Conservation (phyloP, 2,329 filamentous ascomycete genomes). For the Fusarium aywerte region DNA sequence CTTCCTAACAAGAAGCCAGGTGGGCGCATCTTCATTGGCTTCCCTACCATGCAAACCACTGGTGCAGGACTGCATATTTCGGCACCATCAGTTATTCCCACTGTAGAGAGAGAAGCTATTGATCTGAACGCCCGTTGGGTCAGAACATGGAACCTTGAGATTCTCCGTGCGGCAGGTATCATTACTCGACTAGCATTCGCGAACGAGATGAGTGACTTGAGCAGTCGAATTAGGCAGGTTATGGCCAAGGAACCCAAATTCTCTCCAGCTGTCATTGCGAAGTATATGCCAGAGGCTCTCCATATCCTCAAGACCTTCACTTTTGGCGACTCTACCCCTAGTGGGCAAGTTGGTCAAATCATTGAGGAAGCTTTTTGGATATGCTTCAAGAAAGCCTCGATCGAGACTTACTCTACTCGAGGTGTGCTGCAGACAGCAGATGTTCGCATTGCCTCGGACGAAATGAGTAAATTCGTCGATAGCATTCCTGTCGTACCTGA, state of each 20-base stretch:
- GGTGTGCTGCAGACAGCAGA: slow-evolving; percentile 87
- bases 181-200: slow-evolving; percentile 88
- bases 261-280: slow-evolving; percentile 70
- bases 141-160: slow-evolving; percentile 93
- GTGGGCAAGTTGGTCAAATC: slow-evolving; percentile 80
- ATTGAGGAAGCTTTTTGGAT: slow-evolving; percentile 98
- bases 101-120: slow-evolving; percentile 95
- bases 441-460: slow-evolving; percentile 79
- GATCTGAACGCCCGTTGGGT: slow-evolving; percentile 97
- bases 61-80: slow-evolving; percentile 94
- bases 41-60: slow-evolving; percentile 96
- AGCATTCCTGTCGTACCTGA: slow-evolving; percentile 88
- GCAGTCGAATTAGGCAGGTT: slow-evolving; percentile 65
- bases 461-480: slow-evolving; percentile 78
- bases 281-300: slow-evolving; percentile 79
- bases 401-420: slow-evolving; percentile 88
- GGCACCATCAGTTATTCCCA: slow-evolving; percentile 94
- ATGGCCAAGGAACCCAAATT: slow-evolving; percentile 62
- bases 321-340: slow-evolving; percentile 90
- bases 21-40: slow-evolving; percentile 95
- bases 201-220: slow-evolving; percentile 85
- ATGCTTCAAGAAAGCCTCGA: slow-evolving; percentile 81
- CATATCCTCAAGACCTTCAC: slow-evolving; percentile 90
- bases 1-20: slow-evolving; percentile 83
- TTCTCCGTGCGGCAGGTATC: slow-evolving; percentile 90